These are phyloP conservation scores for Phaeoacremonium minimum DNA, from an alignment of 2,329 filamentous ascomycete species.

Conservation along the genomic window DNA sequence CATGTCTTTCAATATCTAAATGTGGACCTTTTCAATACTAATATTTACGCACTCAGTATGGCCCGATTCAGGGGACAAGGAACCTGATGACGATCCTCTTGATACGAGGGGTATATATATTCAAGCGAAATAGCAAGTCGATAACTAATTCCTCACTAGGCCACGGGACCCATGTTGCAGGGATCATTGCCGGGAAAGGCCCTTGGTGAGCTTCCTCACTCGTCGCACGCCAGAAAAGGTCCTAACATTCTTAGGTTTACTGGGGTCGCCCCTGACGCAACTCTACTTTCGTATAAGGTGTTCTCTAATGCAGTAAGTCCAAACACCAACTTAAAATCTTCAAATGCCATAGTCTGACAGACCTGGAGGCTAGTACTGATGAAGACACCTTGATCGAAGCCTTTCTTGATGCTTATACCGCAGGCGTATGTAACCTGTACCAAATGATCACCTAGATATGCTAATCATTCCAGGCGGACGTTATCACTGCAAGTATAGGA, in stretches of 20 bases:
- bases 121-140: too few relatives aligned
- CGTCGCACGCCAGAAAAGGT: slow-evolving; percentile 15
- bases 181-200: slow-evolving; percentile 18
- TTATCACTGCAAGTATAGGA: slow-evolving; percentile 8
- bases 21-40: too few relatives aligned
- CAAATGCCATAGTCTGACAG: too few relatives aligned
- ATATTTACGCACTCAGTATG: too few relatives aligned
- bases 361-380: slow-evolving; percentile 11
- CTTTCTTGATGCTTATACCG: slow-evolving; percentile 26
- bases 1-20: too few relatives aligned
- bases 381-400: slow-evolving; percentile 26
- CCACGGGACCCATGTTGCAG: slow-evolving; percentile 19
- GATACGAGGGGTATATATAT: too few relatives aligned
- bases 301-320: too few relatives aligned
- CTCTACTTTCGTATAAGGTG: slow-evolving; percentile 17
- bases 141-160: too few relatives aligned
- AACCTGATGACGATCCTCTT: slow-evolving; percentile 16
- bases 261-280: slow-evolving; percentile 18
- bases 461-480: slow-evolving; percentile 2
- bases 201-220: too few relatives aligned
- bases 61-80: slow-evolving; percentile 1
- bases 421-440: slow-evolving; percentile 16
- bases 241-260: slow-evolving; percentile 10
- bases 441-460: background rate
- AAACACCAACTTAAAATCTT: too few relatives aligned